Evolutionary conservation across 108 stramenopile species (phyloP), one percentile per base, ranked within the genome.

Genomic region (Aurantiochytrium sp.): DNA sequence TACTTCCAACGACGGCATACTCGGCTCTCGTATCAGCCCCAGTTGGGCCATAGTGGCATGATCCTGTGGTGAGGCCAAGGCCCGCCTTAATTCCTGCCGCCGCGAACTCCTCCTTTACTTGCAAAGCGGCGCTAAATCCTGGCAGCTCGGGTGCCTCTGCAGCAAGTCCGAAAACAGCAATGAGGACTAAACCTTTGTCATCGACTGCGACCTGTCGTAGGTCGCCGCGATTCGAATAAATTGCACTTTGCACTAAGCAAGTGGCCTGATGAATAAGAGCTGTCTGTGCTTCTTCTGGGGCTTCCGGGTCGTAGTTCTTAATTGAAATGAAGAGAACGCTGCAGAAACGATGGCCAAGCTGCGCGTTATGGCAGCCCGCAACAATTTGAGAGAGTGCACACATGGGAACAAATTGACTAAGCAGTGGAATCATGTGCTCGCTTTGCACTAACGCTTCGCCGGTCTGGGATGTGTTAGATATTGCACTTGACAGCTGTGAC

Each of bases 171-270:
- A 83, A 83, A 25, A 83, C 51, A 53, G 19, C 12, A 53, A 83
- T 83, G n/a, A 83, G 45, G 8, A 83, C 76, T 6, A 83, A 35
- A 23, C 76, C 76, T 83, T 83, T 83, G 51, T 83, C 76, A 53
- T 83, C 76, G n/a, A 83, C 51, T 6, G 76, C 76, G 18, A 83
- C 51, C 28, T 83, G 76, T 53, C 76, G 6, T 12, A 83, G 51
- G 49, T 83, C 76, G n/a, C 76, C 76, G 25, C 28, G 51, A 3
- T 83, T 6, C 12, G 45, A 10, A 23, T 83, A 83, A 25, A 53
- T 83, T 12, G 76, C 76, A 6, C n/a, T 35, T 35, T 83, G 76
- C 76, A 53, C 76, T 2, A 25, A 10, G 12, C 16, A 21, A 6
- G 76, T 53, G 49, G 51, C 76, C 6, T 53, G 10, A 8, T 83